Base-by-base conservation (phyloP, 768 basidiomycete genomes). In the Mycena crocata region DNA sequence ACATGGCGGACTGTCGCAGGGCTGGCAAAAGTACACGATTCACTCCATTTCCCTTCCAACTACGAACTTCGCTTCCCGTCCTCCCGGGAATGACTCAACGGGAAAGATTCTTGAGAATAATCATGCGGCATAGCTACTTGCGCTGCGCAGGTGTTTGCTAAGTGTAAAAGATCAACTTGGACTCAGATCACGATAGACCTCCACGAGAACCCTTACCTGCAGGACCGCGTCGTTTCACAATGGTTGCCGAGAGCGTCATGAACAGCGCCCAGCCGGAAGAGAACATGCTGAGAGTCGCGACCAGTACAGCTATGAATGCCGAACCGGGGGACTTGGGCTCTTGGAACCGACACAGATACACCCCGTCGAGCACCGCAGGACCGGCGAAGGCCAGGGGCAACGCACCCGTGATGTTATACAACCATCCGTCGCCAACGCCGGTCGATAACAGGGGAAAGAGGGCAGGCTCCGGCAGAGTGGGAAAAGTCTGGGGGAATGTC, bases 221-320 rank as follows among this genome's bases (percentile, higher is more conserved):
- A n/a, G n/a, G n/a, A n/a, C n/a, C n/a, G 48, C 28, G 48, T 30
- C 45, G 40, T 23, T 68, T 24, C 15, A 40, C 28, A 8, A 57
- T 5, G 15, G 14, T 12, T 42, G 52, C 48, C 62, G 68, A 59
- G 23, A 57, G 26, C 24, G 19, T 28, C 15, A 62, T 17, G 58
- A 54, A 50, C 23, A 61, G 24, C 15, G 72, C 73, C 73, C 73
- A 74, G 39, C 57, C 72, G 15, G 63, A 49, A 14, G 72, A 68
- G 57, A 76, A 74, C 74, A 73, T 75, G 64, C 73, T 72, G 44
- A 73, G 56, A 17, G 73, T 75, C 3, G 75, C 73, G n/a, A 74
- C 75, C 9, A 76, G 46, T 3, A 73, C 73, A 3, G 74, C 68
- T 34, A 73, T 64, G 32, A 74, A 63, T 17, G 72, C 56, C 17